Percentiles rank a stretch among this genome's conserved stretches.
Evolutionary conservation across 2,329 filamentous ascomycete genomes (phyloP).

Genomic region (Colletotrichum orbiculare): DNA sequence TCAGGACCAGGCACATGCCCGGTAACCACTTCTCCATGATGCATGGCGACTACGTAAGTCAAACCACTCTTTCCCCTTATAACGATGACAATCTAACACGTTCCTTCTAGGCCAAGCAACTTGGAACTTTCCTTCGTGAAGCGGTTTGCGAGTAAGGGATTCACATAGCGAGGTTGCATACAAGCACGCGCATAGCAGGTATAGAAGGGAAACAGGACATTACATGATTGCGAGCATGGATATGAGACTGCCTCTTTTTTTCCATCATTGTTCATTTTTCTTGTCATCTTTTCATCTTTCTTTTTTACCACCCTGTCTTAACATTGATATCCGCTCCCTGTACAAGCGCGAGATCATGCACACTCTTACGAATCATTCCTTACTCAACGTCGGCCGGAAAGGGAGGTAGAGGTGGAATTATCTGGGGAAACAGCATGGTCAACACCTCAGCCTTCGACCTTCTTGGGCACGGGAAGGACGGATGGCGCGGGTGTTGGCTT

Average conservation of each 20-base stretch:
- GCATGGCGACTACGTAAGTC: constrained; percentile 63
- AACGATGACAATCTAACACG: constrained; percentile 33
- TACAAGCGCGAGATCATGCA: constrained; percentile 30
- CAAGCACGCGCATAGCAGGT: constrained; percentile 30
- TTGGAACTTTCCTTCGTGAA: constrained; percentile 49
- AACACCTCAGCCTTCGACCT: neutral
- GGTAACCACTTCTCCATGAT: constrained; percentile 84
- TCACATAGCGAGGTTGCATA: constrained; percentile 22
- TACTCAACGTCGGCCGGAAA: constrained; percentile 9
- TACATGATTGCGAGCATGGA: constrained; percentile 33
- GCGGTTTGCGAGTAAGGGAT: constrained; percentile 42
- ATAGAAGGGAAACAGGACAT: constrained; percentile 35
- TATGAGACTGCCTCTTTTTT: constrained; percentile 27
- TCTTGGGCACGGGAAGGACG: no score
- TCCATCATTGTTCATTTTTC: constrained; percentile 21
- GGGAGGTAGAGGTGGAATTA: constrained; percentile 9
- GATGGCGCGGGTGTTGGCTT: no score
- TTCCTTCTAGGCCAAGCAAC: constrained; percentile 47
- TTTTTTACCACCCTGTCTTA: constrained; percentile 25
- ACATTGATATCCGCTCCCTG: constrained; percentile 36
- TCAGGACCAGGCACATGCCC: constrained; percentile 73
- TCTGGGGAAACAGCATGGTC: constrained; percentile 7
- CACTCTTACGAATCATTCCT: constrained; percentile 32
- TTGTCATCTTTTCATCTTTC: constrained; percentile 25
- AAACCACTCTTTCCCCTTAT: no score